Percentiles rank a stretch among this genome's conserved stretches.
Conservation (phyloP, 768 basidiomycete species). For the Auricularia heimuer region DNA sequence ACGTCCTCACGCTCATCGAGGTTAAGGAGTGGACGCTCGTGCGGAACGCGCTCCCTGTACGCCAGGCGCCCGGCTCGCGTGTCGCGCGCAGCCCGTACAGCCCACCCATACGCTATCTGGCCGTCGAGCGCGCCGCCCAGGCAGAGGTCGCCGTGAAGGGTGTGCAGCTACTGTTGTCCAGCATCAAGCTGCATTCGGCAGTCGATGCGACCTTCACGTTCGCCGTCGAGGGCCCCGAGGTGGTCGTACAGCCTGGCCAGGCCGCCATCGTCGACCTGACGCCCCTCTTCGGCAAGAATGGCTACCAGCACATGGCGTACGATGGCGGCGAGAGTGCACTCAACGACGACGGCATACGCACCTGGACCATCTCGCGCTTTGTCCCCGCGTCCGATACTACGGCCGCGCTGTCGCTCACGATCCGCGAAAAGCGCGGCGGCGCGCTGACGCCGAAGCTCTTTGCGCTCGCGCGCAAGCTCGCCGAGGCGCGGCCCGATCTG, state of each 20-base stretch:
- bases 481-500: constrained; percentile 29
- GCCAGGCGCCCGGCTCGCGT: constrained; percentile 28
- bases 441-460: constrained; percentile 49
- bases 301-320: constrained; percentile 45
- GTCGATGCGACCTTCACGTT: constrained; percentile 50
- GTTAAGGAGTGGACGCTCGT: constrained; percentile 47
- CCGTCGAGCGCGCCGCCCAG: constrained; percentile 32
- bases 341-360: constrained; percentile 55
- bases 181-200: constrained; percentile 33
- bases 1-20: constrained; percentile 37
- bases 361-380: constrained; percentile 49
- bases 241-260: constrained; percentile 32
- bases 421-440: constrained; percentile 45
- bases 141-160: constrained; percentile 6
- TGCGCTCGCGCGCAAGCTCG: constrained; percentile 34
- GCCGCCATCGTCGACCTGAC: constrained; percentile 46
- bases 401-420: constrained; percentile 28
- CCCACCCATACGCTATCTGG: constrained; percentile 43
- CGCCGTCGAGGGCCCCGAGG: constrained; percentile 19
- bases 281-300: constrained; percentile 35
- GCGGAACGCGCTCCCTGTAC: constrained; percentile 42
- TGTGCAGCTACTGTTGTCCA: background rate
- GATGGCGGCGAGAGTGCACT: constrained; percentile 29
- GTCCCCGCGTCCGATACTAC: constrained; percentile 2
- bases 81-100: constrained; percentile 42